These are phyloP conservation scores for Xerocomus potaroensis DNA, from an alignment of 768 basidiomycete genomes.

Conservation along the genomic window DNA sequence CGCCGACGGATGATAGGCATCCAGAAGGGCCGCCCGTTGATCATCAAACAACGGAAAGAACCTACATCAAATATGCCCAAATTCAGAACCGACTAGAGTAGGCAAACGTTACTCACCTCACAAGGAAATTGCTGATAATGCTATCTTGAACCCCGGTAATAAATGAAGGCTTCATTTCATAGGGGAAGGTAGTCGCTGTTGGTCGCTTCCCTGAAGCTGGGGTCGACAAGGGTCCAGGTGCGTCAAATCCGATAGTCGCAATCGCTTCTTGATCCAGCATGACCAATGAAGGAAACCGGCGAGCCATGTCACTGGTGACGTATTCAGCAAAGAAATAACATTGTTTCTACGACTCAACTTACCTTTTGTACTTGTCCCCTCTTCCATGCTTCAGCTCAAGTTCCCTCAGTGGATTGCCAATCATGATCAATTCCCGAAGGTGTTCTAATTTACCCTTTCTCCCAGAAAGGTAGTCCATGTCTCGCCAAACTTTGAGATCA, in stretches of 20 bases:
- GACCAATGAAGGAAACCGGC: slow-evolving; percentile 75
- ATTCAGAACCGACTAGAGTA: slow-evolving; percentile 3
- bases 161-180: slow-evolving; percentile 67
- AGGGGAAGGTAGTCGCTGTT: slow-evolving; percentile 71
- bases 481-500: slow-evolving; percentile 61
- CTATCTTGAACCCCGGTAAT: slow-evolving; percentile 67
- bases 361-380: slow-evolving; percentile 69
- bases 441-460: slow-evolving; percentile 54
- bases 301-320: slow-evolving; percentile 62
- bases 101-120: slow-evolving; percentile 47
- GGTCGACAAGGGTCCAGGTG: slow-evolving; percentile 51
- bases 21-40: slow-evolving; percentile 59
- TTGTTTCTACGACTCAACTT: slow-evolving; percentile 17
- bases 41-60: slow-evolving; percentile 85
- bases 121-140: slow-evolving; percentile 73
- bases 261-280: slow-evolving; percentile 84
- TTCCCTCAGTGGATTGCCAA: slow-evolving; percentile 73
- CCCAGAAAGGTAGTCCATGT: slow-evolving; percentile 61
- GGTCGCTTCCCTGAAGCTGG: slow-evolving; percentile 38
- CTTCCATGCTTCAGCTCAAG: slow-evolving; percentile 52
- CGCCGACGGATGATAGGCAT: slow-evolving; percentile 80
- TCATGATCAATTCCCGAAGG: slow-evolving; percentile 68
- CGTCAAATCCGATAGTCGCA: slow-evolving; percentile 71
- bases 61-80: slow-evolving; percentile 35
- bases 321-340: slow-evolving; percentile 1